Conservation (phyloP, 352 stramenopile species). For the Phytophthora megakarya region DNA sequence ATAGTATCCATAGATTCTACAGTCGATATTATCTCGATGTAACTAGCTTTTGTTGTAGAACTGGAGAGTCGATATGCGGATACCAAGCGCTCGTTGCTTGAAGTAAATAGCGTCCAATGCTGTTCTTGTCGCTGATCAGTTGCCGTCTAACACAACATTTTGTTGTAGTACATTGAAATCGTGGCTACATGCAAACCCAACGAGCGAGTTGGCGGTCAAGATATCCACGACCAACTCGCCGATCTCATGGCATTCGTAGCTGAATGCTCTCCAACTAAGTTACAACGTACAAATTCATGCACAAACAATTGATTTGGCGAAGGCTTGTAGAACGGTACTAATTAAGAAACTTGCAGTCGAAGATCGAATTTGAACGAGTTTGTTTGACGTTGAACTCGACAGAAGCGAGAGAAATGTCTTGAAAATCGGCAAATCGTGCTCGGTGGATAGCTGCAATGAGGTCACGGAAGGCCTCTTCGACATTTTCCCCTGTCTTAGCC, state of each 20-base stretch:
- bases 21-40: neutral
- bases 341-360: constrained; percentile 53
- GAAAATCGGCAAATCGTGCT: constrained; percentile 42
- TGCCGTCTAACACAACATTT: neutral
- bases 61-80: constrained; percentile 61
- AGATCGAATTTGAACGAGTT: constrained; percentile 33
- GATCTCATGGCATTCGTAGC: constrained; percentile 50
- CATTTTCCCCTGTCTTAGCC: constrained; percentile 74
- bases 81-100: constrained; percentile 57
- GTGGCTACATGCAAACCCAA: constrained; percentile 57
- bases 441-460: constrained; percentile 65
- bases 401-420: constrained; percentile 25
- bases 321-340: neutral
- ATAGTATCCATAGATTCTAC: neutral
- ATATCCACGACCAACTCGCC: constrained; percentile 65
- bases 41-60: constrained; percentile 29
- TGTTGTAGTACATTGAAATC: constrained; percentile 46
- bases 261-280: constrained; percentile 24
- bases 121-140: neutral
- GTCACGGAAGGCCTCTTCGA: constrained; percentile 60
- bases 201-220: constrained; percentile 44
- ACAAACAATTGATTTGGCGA: neutral
- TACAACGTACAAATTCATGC: neutral
- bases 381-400: constrained; percentile 43
- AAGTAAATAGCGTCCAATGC: constrained; percentile 24